These are phyloP conservation scores for Cephalotrichum gorgonifer DNA, from an alignment of 2,329 filamentous ascomycete genomes.

Conservation along the genomic window DNA sequence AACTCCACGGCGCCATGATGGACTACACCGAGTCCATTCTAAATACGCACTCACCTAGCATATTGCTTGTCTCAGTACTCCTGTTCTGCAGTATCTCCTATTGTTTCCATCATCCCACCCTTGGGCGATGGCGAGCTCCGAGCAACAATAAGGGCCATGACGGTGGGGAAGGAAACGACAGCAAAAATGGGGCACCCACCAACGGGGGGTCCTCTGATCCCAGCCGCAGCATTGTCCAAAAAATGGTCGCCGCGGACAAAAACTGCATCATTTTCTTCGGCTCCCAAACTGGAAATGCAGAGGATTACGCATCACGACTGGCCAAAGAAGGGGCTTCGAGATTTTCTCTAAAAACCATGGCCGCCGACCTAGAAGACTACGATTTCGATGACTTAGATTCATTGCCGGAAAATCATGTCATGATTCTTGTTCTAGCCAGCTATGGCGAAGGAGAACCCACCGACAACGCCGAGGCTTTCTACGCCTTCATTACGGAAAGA, in stretches of 20 bases:
- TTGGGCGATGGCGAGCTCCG: too few species aligned
- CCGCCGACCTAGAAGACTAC: slow-evolving; percentile 41
- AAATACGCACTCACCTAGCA: too few species aligned
- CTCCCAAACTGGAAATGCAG: slow-evolving; percentile 89
- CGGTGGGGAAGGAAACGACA: too few species aligned
- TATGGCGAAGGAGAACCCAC: slow-evolving; percentile 25
- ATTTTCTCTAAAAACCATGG: slow-evolving; percentile 85
- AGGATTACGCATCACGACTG: slow-evolving; percentile 79
- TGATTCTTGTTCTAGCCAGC: slow-evolving; percentile 21
- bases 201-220: too few species aligned
- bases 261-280: slow-evolving; percentile 93
- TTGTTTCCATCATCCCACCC: too few species aligned
- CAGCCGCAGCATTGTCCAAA: too few species aligned
- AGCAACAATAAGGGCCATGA: too few species aligned
- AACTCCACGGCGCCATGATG: too few species aligned
- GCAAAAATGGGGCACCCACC: too few species aligned
- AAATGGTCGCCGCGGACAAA: slow-evolving; percentile 32
- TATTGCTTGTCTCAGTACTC: too few species aligned
- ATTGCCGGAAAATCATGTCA: slow-evolving; percentile 14
- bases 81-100: too few species aligned
- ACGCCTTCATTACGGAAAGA: slow-evolving; percentile 14
- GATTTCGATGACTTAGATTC: slow-evolving; percentile 26
- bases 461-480: slow-evolving; percentile 19
- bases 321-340: slow-evolving; percentile 84
- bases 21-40: too few species aligned